Conservation (phyloP, 2,329 filamentous ascomycete genomes). For the Zymoseptoria tritici region DNA sequence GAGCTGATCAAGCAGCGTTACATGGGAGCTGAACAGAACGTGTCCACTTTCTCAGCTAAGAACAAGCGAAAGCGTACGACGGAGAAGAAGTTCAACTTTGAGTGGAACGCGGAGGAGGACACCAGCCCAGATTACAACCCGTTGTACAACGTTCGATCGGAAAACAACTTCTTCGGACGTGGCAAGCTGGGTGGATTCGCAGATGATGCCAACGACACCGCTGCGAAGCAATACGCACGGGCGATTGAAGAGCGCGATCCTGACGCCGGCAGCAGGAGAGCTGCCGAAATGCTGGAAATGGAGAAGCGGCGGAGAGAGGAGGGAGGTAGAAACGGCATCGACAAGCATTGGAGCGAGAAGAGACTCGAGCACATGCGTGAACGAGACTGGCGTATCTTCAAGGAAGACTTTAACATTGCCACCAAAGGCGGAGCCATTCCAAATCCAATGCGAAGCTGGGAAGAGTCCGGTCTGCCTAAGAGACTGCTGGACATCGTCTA, state of each 20-base stretch:
- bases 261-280: constrained; percentile 68
- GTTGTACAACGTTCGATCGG: constrained; percentile 61
- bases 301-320: constrained; percentile 70
- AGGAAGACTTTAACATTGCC: constrained; percentile 94
- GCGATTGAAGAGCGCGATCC: constrained; percentile 67
- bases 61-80: constrained; percentile 92
- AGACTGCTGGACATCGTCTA: constrained; percentile 74
- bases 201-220: constrained; percentile 47
- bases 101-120: constrained; percentile 93
- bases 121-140: constrained; percentile 79
- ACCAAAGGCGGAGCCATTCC: constrained; percentile 89
- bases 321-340: constrained; percentile 63
- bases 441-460: constrained; percentile 93
- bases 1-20: constrained; percentile 72
- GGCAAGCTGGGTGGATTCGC: constrained; percentile 61
- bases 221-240: constrained; percentile 52
- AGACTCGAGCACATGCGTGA: constrained; percentile 87
- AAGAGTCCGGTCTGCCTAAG: constrained; percentile 72
- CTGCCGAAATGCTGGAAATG: constrained; percentile 75
- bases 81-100: constrained; percentile 98
- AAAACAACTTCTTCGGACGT: constrained; percentile 62
- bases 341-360: constrained; percentile 96
- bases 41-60: constrained; percentile 83
- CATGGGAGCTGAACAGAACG: constrained; percentile 82
- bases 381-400: constrained; percentile 98